A percentile compares a stretch with the other conserved stretches of the same genome.
Evolutionary conservation across 805 yeast genomes (phyloP).

Genomic region (Hemisphaericaspora nanyangensis): DNA sequence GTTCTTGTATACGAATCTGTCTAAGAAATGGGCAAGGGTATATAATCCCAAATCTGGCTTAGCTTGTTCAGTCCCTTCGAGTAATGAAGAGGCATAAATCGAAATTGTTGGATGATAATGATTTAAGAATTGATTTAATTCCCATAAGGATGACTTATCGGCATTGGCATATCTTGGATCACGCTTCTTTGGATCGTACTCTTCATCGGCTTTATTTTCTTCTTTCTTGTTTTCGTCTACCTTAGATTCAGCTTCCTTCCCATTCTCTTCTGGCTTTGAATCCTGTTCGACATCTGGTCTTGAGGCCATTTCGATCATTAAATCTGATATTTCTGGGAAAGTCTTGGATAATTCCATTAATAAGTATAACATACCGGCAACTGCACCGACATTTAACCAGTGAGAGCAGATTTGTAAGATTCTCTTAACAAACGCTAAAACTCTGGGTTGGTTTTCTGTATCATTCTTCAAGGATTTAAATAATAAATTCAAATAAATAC

Average conservation of each 20-base stretch:
- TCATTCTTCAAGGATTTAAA: conserved; percentile 82
- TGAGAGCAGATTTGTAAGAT: conserved; percentile 77
- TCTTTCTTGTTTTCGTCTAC: conserved; percentile 16
- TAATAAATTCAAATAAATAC: conserved; percentile 81
- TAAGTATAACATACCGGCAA: conserved; percentile 77
- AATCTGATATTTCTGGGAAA: conserved; percentile 62
- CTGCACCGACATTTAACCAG: conserved; percentile 86
- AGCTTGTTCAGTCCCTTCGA: conserved; percentile 46
- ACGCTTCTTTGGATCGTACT: conserved; percentile 81
- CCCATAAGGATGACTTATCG: conserved; percentile 81
- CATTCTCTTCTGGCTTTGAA: conserved; percentile 19
- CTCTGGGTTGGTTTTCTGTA: conserved; percentile 49
- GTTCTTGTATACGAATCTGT: conserved; percentile 91
- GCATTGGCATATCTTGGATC: conserved; percentile 95
- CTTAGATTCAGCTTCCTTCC: conserved; percentile 17
- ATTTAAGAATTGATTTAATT: conserved; percentile 61
- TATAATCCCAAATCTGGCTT: conserved; percentile 91
- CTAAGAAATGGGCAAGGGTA: conserved; percentile 86
- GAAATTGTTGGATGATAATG: conserved; percentile 94
- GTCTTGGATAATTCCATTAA: conserved; percentile 63
- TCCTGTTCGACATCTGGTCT: conserved; percentile 43
- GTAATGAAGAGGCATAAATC: conserved; percentile 66
- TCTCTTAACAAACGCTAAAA: conserved; percentile 87
- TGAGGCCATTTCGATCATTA: conserved; percentile 49
- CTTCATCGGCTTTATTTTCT: conserved; percentile 9